Conservation (phyloP, 2,329 filamentous ascomycete species). For the Ophiostoma pallidulum region DNA sequence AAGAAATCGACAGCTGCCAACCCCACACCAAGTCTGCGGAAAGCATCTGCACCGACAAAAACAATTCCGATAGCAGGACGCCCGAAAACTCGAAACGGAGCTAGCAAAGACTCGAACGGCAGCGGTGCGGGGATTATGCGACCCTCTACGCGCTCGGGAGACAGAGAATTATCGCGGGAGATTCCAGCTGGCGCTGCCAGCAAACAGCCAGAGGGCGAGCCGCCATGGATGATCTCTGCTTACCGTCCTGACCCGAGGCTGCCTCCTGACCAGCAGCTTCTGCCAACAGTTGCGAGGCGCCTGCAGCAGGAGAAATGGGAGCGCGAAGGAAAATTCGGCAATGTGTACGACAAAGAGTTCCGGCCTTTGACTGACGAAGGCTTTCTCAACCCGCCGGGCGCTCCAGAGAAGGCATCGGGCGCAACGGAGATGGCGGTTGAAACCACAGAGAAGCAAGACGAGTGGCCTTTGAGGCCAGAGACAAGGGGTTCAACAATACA, state of each 20-base stretch:
- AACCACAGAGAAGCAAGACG: conserved; percentile 24
- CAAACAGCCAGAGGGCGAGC: conserved; percentile 81
- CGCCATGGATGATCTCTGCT: conserved; percentile 88
- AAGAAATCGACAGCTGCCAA: conserved; percentile 35
- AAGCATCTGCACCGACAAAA: conserved; percentile 32
- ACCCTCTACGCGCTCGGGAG: conserved; percentile 54
- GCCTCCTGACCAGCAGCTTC: conserved; percentile 87
- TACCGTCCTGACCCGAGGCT: conserved; percentile 93
- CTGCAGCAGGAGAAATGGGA: conserved; percentile 95
- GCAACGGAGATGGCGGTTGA: conserved; percentile 12
- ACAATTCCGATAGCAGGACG: conserved; percentile 34
- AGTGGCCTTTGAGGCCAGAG: conserved; percentile 49
- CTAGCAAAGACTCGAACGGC: conserved; percentile 36
- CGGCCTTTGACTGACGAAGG: conserved; percentile 65
- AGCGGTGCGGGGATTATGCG: conserved; percentile 42
- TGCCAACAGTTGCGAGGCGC: conserved; percentile 84
- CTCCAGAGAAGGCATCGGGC: conserved; percentile 20
- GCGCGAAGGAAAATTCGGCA: conserved; percentile 78
- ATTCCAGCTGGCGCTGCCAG: conserved; percentile 31
- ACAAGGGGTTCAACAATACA: conserved; percentile 39
- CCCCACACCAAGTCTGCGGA: conserved; percentile 27
- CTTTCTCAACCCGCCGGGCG: conserved; percentile 36
- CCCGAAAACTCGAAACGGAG: conserved; percentile 53
- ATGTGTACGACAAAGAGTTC: conserved; percentile 79
- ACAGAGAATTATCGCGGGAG: conserved; percentile 43